A percentile compares a stretch with the other conserved stretches of the same genome.
Evolutionary conservation across 495 filamentous ascomycete genomes (phyloP).

Genomic region (Lasiosphaeria miniovina): DNA sequence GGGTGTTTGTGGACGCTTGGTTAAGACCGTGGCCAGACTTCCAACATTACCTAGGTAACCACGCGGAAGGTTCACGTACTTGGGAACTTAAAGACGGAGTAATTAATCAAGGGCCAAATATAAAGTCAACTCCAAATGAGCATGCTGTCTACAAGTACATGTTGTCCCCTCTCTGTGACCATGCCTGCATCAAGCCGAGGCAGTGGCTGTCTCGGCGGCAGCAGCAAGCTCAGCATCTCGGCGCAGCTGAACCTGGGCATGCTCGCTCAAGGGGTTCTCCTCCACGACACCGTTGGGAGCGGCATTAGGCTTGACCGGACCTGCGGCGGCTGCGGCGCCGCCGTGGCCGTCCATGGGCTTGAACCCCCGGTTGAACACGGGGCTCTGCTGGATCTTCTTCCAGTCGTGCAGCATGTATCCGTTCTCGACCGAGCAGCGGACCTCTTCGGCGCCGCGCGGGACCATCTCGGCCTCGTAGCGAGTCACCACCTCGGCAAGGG

Average conservation of each 20-base stretch:
- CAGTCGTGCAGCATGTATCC: conserved; percentile 3
- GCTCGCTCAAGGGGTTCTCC: neutral
- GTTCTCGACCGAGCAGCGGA: neutral
- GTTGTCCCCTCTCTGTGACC: neutral
- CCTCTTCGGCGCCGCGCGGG: neutral
- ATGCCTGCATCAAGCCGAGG: neutral
- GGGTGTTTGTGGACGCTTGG: no score
- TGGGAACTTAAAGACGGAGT: no score
- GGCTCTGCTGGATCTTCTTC: neutral
- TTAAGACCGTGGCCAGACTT: no score
- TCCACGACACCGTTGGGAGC: neutral
- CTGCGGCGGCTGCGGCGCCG: neutral
- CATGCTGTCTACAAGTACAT: no score
- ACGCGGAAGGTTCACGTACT: no score
- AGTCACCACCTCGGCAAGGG: neutral
- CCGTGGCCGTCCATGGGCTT: conserved; percentile 2
- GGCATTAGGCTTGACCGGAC: neutral
- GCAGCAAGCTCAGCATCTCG: neutral
- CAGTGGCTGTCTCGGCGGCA: neutral
- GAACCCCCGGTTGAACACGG: neutral
- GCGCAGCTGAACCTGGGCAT: neutral
- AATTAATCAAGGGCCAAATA: no score
- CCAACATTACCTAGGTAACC: no score
- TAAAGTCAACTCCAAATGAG: no score
- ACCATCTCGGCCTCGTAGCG: neutral